Evolutionary conservation across 148 eudicot genomes (phyloP), one percentile per base, ranked within the genome.

Genomic region (Silene conica): DNA sequence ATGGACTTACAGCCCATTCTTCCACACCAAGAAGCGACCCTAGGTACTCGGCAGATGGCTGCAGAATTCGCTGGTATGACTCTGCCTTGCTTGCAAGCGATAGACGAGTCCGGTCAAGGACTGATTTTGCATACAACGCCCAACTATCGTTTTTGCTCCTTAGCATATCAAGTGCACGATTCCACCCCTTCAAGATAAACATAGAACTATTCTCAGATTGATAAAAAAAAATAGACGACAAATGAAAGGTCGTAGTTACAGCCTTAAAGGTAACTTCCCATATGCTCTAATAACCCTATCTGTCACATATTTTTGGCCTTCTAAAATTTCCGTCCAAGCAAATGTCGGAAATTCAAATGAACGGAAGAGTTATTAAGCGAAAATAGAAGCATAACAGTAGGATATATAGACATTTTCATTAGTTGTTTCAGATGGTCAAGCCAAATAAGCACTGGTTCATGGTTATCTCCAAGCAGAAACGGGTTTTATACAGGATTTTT

Each of bases 31-130:
- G 99, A 80, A 55, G 81, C 28, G 96, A 87, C 45, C 99, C 99
- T 16, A 95, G 89, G 79, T 92, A 90, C 80, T 95, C 97, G 11
- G 97, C 99, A 75, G 99, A 95, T 73, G 99, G 99, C 77, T 92
- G 99, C 80, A 95, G 80, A 71, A 89, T 69, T 38, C 82, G 89
- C 76, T 89, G 96, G 83, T 92, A 95, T 74, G 72, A 74, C 87
- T 95, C 99, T 31, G 92, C 96, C 86, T 90, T 95, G 86, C 85
- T 90, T 75, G 93, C 80, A 75, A 95, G 96, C 67, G 97, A 79
- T 75, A 95, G 84, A 46, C 99, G 91, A 48, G 92, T 89, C 84
- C 97, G 85, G 84, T 95, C 99, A 77, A 95, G 97, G 77, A 95
- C 93, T 64, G 99, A 88, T 81, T 95, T 95, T 71, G 99, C 99